Conservation (phyloP, 1,284 basidiomycete species). For the Leucoagaricus sp. region DNA sequence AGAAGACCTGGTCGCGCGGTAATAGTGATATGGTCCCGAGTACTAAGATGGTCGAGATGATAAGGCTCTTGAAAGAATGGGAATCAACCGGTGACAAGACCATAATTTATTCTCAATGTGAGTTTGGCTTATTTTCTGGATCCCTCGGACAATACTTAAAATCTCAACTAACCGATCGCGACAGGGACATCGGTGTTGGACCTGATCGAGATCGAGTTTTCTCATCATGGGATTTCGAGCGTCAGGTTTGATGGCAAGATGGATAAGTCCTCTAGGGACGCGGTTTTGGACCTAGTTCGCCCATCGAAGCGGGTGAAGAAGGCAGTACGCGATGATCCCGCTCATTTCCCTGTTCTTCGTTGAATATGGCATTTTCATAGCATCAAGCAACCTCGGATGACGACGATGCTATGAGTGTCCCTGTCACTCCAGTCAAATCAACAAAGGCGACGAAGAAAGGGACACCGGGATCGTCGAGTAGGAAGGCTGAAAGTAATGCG, state of each 20-base stretch:
- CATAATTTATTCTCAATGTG: conserved; percentile 72
- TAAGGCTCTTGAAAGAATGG: conserved; percentile 57
- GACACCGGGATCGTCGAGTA: conserved; percentile 11
- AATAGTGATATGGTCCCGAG: conserved; percentile 64
- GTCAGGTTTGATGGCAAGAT: conserved; percentile 69
- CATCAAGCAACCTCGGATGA: conserved; percentile 10
- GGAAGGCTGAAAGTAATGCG: conserved; percentile 16
- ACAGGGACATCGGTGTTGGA: conserved; percentile 75
- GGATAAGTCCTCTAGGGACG: conserved; percentile 48
- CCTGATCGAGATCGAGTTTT: conserved; percentile 57
- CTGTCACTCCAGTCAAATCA: conserved; percentile 19
- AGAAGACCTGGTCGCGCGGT: conserved; percentile 53
- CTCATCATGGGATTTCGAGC: conserved; percentile 56
- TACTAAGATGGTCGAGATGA: conserved; percentile 65
- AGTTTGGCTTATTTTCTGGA: conserved; percentile 20
- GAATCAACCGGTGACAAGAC: conserved; percentile 65
- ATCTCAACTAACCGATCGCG: neutral
- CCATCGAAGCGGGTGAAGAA: conserved; percentile 18
- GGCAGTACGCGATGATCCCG: neutral
- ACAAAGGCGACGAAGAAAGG: conserved; percentile 24
- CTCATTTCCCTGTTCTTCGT: neutral
- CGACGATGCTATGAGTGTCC: neutral
- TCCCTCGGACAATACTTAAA: too few relatives aligned
- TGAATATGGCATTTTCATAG: neutral
- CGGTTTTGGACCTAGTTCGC: conserved; percentile 39